Evolutionary conservation across 192 early-diverging fungal species (phyloP).

Genomic region (Backusella circina): DNA sequence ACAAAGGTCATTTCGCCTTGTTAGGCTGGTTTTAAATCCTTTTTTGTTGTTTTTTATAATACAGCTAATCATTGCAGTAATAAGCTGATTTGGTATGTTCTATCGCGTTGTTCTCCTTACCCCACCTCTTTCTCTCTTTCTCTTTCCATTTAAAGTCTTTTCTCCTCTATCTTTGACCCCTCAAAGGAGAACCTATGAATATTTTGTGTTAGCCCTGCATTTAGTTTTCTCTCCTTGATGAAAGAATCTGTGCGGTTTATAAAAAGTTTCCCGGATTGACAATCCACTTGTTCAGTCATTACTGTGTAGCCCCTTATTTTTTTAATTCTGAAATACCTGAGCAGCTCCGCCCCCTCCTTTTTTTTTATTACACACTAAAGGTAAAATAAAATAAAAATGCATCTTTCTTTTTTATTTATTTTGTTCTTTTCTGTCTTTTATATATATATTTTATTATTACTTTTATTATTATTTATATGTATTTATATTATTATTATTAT

Average conservation of each 20-base stretch:
- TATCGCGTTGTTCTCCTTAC: neutral
- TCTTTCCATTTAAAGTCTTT: constrained; percentile 1
- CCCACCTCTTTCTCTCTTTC: constrained; percentile 1
- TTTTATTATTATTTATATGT: neutral
- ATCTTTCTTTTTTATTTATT: neutral
- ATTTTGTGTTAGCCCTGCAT: constrained; percentile 9
- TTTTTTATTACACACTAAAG: neutral
- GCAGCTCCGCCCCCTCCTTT: neutral
- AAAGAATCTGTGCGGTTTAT: constrained; percentile 4
- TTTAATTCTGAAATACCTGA: neutral
- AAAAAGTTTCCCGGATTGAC: constrained; percentile 9
- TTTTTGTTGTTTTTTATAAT: constrained; percentile 2
- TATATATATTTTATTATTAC: neutral
- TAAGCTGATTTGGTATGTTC: neutral
- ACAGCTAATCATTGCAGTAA: neutral
- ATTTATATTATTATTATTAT: constrained; percentile 4
- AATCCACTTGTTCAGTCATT: neutral
- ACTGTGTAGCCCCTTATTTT: neutral
- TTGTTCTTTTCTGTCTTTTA: neutral
- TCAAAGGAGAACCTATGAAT: neutral
- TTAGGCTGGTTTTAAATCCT: constrained; percentile 1
- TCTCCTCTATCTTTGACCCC: constrained; percentile 1
- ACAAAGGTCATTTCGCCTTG: constrained; percentile 4
- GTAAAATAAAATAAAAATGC: neutral
- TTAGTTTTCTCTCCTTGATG: neutral